Evolutionary conservation across 2,329 filamentous ascomycete species (phyloP), one percentile per base, ranked within the genome.

Genomic region (Trichoderma endophyticum): DNA sequence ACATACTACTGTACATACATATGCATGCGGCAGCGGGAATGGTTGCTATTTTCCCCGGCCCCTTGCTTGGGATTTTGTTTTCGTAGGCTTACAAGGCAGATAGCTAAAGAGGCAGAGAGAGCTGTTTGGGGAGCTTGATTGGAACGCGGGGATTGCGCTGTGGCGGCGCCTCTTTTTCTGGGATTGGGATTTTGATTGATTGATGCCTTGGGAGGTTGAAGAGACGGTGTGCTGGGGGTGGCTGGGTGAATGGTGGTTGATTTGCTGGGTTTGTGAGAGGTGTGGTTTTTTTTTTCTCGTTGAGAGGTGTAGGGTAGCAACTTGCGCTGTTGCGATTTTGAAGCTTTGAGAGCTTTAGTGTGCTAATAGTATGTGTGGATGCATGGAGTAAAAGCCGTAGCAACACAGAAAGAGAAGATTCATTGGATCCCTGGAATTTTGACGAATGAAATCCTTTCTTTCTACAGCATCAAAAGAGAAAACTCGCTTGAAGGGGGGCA

Each of bases 121-220:
- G 28, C 12, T 39, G 26, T n/a, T 28, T n/a, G 15, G 15, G 32
- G 24, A 9, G 15, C 15, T 36, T 67, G 64, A 67, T 67, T 67
- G 64, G 64, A 26, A 57, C 32, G 64, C 24, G 32, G 32, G 28
- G 51, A 32, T 30, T 36, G 51, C 24, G 28, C 24, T 43, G 64
- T 67, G 64, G 64, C 64, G 64, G 64, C 64, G 64, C 64, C 64
- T 67, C 64, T 57, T 67, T 67, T 18, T n/a, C 15, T 15, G 18
- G 57, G 28, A 56, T 28, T 26, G 28, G 28, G 5, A 18, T 30
- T 57, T 4, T 48, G 36, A 39, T 39, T 39, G 36, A 21, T 48
- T 48, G 61, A 64, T 64, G n/a, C 61, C 24, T 56, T 56, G 15
- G 57, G 32, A 14, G 9, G 32, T 36, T 61, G 32, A 18, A 21